Percentiles rank a stretch among this genome's conserved stretches.
Conservation (phyloP, 805 yeast species). For the Hanseniaspora guilliermondii region DNA sequence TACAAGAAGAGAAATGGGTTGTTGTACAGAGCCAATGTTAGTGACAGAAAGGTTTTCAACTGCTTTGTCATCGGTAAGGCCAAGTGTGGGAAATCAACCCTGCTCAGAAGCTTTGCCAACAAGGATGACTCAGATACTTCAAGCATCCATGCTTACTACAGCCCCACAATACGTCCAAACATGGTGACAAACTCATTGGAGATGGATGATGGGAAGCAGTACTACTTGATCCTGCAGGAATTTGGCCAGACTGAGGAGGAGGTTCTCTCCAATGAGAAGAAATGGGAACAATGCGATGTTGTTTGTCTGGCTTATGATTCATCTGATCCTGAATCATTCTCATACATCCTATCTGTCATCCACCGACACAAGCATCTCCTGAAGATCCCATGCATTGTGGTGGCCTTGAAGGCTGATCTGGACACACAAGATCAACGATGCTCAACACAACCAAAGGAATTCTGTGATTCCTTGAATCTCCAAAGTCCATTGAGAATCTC, state of each 20-base stretch:
- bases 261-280: constrained; percentile 52
- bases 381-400: constrained; percentile 70
- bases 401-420: constrained; percentile 86
- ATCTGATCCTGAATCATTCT: constrained; percentile 89
- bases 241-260: constrained; percentile 79
- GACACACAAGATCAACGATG: constrained; percentile 91
- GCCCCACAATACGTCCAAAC: constrained; percentile 71
- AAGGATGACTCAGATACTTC: constrained; percentile 34
- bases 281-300: constrained; percentile 80
- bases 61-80: constrained; percentile 80
- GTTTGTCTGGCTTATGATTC: constrained; percentile 85
- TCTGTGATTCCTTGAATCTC: constrained; percentile 50
- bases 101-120: constrained; percentile 69
- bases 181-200: constrained; percentile 88
- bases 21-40: constrained; percentile 51
- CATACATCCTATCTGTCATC: constrained; percentile 62
- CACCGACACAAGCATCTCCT: constrained; percentile 45
- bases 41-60: constrained; percentile 82
- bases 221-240: constrained; percentile 82
- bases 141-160: constrained; percentile 29
- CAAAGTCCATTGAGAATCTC: constrained; percentile 85
- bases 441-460: constrained; percentile 76
- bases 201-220: constrained; percentile 86
- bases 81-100: constrained; percentile 75
- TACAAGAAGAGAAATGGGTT: constrained; percentile 54